These are phyloP conservation scores for Wickerhamiella infanticola DNA, from an alignment of 1,139 yeast species.

Conservation along the genomic window DNA sequence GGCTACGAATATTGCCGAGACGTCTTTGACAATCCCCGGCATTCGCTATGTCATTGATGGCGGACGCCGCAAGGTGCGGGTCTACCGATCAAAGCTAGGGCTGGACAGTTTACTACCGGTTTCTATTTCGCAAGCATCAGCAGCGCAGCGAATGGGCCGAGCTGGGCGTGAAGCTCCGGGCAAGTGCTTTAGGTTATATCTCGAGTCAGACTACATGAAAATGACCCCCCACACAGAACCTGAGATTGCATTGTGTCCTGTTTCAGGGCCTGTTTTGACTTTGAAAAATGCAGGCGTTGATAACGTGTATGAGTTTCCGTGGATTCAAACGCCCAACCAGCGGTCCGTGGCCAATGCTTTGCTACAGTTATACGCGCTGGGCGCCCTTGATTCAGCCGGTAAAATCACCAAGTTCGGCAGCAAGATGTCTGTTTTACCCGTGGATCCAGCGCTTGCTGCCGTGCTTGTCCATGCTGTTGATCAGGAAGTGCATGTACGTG, in stretches of 20 bases:
- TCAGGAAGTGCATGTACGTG: conserved; percentile 32
- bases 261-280: conserved; percentile 69
- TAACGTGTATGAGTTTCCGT: conserved; percentile 72
- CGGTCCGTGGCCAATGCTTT: conserved; percentile 65
- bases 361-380: conserved; percentile 58
- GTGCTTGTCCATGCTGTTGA: conserved; percentile 61
- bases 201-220: conserved; percentile 46
- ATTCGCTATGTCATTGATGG: conserved; percentile 86
- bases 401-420: conserved; percentile 60
- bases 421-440: conserved; percentile 77
- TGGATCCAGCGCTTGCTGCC: conserved; percentile 84
- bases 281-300: conserved; percentile 71
- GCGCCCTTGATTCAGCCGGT: conserved; percentile 67
- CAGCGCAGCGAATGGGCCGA: conserved; percentile 92
- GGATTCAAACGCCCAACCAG: conserved; percentile 85
- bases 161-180: conserved; percentile 97
- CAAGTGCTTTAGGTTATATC: conserved; percentile 71
- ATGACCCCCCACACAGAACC: conserved; percentile 77
- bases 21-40: conserved; percentile 92
- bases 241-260: conserved; percentile 76
- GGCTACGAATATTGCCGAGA: conserved; percentile 94
- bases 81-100: conserved; percentile 87
- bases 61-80: conserved; percentile 82
- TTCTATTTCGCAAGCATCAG: conserved; percentile 88
- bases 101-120: conserved; percentile 80